These are phyloP conservation scores for Phytopythium vexans DNA, from an alignment of 352 stramenopile genomes.

Conservation along the genomic window DNA sequence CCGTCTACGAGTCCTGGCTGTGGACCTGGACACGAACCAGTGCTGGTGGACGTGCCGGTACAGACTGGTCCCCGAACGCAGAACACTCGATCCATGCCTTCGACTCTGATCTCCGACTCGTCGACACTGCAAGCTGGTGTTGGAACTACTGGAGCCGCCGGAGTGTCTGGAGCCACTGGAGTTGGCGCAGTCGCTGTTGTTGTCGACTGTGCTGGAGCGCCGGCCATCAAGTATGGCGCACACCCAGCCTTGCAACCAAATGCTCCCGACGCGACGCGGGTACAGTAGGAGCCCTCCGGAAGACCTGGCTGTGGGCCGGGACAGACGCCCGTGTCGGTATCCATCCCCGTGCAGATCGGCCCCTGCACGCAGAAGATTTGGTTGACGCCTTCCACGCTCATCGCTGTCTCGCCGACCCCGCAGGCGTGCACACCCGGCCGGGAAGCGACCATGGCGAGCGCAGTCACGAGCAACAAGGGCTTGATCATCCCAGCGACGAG, in stretches of 20 bases:
- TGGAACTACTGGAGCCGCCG: too few relatives aligned
- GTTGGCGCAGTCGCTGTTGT: neutral
- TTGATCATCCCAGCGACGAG: too few relatives aligned
- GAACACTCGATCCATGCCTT: conserved; percentile 14
- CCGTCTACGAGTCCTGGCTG: conserved; percentile 22
- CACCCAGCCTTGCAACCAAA: conserved; percentile 6
- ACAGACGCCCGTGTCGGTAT: conserved; percentile 2
- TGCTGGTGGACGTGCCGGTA: conserved; percentile 26
- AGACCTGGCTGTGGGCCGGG: conserved; percentile 4
- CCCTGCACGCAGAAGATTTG: conserved; percentile 7
- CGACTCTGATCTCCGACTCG: conserved; percentile 12
- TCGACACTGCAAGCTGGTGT: too few relatives aligned
- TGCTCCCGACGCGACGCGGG: conserved; percentile 1
- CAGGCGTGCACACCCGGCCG: neutral
- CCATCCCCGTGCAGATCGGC: conserved; percentile 5
- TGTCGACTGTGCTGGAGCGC: neutral
- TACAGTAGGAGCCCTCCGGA: conserved; percentile 7
- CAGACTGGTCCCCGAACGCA: conserved; percentile 20
- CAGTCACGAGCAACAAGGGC: too few relatives aligned
- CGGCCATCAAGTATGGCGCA: too few relatives aligned
- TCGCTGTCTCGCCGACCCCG: neutral
- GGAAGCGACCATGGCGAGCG: too few relatives aligned
- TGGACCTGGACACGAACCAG: conserved; percentile 19
- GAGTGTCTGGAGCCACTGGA: too few relatives aligned
- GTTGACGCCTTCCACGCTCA: conserved; percentile 5